Percentiles rank a stretch among this genome's conserved stretches.
Conservation (phyloP, 1,284 basidiomycete genomes). For the Microbotryum saponariae region DNA sequence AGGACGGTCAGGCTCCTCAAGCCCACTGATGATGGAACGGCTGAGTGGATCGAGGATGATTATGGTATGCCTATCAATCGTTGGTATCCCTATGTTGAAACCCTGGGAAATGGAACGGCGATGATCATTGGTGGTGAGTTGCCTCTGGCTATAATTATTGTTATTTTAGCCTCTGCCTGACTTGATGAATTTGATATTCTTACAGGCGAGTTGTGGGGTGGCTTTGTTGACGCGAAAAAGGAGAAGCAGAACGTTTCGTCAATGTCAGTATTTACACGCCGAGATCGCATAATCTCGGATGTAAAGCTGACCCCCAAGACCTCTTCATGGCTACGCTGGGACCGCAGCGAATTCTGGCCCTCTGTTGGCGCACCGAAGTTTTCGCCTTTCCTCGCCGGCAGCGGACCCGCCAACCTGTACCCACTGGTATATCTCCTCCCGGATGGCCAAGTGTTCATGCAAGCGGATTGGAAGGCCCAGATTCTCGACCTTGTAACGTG, state of each 20-base stretch:
- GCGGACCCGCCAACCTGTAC: constrained; percentile 81
- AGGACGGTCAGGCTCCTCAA: constrained; percentile 53
- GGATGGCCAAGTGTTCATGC: constrained; percentile 52
- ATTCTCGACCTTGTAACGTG: constrained; percentile 59
- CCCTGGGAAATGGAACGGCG: constrained; percentile 44
- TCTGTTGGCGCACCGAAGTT: not conserved
- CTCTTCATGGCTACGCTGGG: constrained; percentile 61
- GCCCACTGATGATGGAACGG: constrained; percentile 58
- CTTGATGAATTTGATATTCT: too few species aligned
- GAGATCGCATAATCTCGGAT: too few species aligned
- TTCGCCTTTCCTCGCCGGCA: constrained; percentile 55
- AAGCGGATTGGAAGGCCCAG: constrained; percentile 13
- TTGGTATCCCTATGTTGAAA: constrained; percentile 65
- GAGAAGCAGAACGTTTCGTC: constrained; percentile 76
- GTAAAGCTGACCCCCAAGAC: constrained; percentile 43
- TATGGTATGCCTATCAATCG: constrained; percentile 55
- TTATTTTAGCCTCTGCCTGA: too few species aligned
- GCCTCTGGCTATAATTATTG: not conserved
- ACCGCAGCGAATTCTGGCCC: constrained; percentile 5
- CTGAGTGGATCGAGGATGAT: constrained; percentile 50
- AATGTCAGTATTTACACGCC: too few species aligned
- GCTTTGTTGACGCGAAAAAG: constrained; percentile 60
- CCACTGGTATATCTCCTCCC: constrained; percentile 75
- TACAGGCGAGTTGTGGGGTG: constrained; percentile 48
- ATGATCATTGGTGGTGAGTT: constrained; percentile 44